Conservation (phyloP, 257 asterid genomes). For the Salvia miltiorrhiza region DNA sequence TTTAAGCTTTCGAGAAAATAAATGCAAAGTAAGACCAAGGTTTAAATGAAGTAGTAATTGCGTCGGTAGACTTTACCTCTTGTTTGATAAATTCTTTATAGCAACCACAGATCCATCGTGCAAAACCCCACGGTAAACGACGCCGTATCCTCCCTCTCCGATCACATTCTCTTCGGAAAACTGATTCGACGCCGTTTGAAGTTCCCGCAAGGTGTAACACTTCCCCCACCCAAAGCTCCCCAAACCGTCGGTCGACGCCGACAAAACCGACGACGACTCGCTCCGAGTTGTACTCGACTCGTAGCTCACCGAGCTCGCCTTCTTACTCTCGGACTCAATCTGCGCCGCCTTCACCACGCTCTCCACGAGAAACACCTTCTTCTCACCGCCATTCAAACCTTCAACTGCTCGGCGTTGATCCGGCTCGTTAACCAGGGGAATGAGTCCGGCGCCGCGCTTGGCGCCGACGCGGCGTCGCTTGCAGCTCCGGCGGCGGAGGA, state of each 20-base stretch:
- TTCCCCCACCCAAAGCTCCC: slow-evolving; percentile 68
- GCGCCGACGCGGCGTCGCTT: slow-evolving; percentile 38
- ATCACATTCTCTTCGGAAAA: slow-evolving; percentile 59
- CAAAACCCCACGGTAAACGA: slow-evolving; percentile 68
- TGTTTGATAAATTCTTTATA: slow-evolving; percentile 68
- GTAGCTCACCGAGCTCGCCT: slow-evolving; percentile 64
- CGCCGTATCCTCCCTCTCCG: slow-evolving; percentile 88
- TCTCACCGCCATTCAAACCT: slow-evolving; percentile 24
- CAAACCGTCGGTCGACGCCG: slow-evolving; percentile 55
- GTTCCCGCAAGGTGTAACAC: slow-evolving; percentile 66
- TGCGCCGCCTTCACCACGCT: slow-evolving; percentile 32
- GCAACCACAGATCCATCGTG: slow-evolving; percentile 68
- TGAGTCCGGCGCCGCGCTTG: slow-evolving; percentile 41
- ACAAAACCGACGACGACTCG: slow-evolving; percentile 69
- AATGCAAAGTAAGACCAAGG: neutral
- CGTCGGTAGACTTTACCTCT: slow-evolving; percentile 47
- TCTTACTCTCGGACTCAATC: slow-evolving; percentile 35
- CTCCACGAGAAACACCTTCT: slow-evolving; percentile 37
- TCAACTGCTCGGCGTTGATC: slow-evolving; percentile 27
- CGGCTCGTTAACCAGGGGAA: slow-evolving; percentile 51
- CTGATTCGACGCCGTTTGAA: slow-evolving; percentile 57
- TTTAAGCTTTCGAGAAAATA: neutral
- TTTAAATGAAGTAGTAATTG: slow-evolving; percentile 6
- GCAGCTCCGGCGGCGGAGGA: slow-evolving; percentile 39
- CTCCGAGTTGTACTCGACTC: slow-evolving; percentile 70